Percentiles rank a stretch among this genome's conserved stretches.
Evolutionary conservation across 495 filamentous ascomycete genomes (phyloP).

Genomic region (Usnea hakonensis): DNA sequence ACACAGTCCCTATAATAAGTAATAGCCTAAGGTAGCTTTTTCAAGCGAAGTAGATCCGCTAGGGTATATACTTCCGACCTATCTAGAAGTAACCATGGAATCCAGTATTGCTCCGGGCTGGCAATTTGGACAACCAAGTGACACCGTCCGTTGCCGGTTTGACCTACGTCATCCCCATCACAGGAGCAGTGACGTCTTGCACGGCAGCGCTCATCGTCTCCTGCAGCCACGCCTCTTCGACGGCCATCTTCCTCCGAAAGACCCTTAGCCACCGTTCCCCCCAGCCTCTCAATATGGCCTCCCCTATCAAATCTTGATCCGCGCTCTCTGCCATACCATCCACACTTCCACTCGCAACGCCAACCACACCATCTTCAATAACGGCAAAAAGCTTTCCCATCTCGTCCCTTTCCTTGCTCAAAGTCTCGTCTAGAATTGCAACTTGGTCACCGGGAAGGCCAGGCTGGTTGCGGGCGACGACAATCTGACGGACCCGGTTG

Average conservation of each 20-base stretch:
- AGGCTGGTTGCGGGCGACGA: constrained; percentile 47
- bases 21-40: too few species aligned
- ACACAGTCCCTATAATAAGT: too few species aligned
- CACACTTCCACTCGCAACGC: constrained; percentile 63
- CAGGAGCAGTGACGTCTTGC: constrained; percentile 1
- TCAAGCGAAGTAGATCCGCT: too few species aligned
- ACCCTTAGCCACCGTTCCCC: constrained; percentile 78
- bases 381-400: constrained; percentile 73
- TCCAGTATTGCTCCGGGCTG: too few species aligned
- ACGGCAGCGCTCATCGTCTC: constrained; percentile 27
- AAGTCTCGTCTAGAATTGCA: constrained; percentile 54
- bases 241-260: constrained; percentile 69
- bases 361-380: constrained; percentile 71
- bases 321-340: constrained; percentile 61
- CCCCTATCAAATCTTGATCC: constrained; percentile 39
- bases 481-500: constrained; percentile 76
- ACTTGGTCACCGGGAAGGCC: constrained; percentile 53
- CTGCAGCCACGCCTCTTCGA: constrained; percentile 63
- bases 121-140: too few species aligned
- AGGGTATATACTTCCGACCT: too few species aligned
- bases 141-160: constrained; percentile 18
- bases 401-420: constrained; percentile 54
- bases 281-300: constrained; percentile 69
- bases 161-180: constrained; percentile 3
- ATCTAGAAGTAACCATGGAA: too few species aligned